Conservation (phyloP, 169 alveolate species). For the Plasmodium falciparum region DNA sequence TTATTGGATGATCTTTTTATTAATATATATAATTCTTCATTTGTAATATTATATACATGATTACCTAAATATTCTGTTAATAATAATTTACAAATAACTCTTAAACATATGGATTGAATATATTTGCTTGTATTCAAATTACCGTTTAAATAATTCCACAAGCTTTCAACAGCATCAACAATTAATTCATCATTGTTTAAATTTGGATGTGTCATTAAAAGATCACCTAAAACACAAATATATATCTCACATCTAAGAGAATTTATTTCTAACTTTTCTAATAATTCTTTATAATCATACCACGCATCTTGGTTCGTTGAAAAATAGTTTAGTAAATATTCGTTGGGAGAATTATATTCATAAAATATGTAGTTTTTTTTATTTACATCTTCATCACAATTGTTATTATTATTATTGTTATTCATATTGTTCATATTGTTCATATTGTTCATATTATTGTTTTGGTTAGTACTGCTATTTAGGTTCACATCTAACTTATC, state of each 20-base stretch:
- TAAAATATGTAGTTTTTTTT: slow-evolving; percentile 17
- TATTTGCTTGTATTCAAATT: slow-evolving; percentile 77
- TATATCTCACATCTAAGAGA: slow-evolving; percentile 83
- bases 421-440: not conserved
- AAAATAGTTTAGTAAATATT: slow-evolving; percentile 28
- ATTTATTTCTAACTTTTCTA: slow-evolving; percentile 79
- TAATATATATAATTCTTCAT: slow-evolving; percentile 28
- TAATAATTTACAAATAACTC: slow-evolving; percentile 77
- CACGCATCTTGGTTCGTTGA: slow-evolving; percentile 50
- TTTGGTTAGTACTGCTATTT: not conserved
- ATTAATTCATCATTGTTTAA: slow-evolving; percentile 46
- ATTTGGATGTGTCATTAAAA: slow-evolving; percentile 78
- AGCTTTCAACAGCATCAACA: slow-evolving; percentile 75
- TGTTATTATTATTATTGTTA: not conserved
- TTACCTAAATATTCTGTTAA: slow-evolving; percentile 68
- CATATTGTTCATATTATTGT: no score
- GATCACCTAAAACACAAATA: slow-evolving; percentile 80
- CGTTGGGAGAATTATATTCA: slow-evolving; percentile 65
- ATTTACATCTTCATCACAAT: slow-evolving; percentile 17
- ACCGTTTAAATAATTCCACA: slow-evolving; percentile 81
- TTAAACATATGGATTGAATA: slow-evolving; percentile 79
- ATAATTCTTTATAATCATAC: slow-evolving; percentile 61
- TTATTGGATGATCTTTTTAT: slow-evolving; percentile 66
- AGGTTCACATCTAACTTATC: not conserved
- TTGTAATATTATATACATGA: slow-evolving; percentile 5